These are phyloP conservation scores for Zoysia pacifica DNA, from an alignment of 176 grass and related monocot species.

Conservation along the genomic window DNA sequence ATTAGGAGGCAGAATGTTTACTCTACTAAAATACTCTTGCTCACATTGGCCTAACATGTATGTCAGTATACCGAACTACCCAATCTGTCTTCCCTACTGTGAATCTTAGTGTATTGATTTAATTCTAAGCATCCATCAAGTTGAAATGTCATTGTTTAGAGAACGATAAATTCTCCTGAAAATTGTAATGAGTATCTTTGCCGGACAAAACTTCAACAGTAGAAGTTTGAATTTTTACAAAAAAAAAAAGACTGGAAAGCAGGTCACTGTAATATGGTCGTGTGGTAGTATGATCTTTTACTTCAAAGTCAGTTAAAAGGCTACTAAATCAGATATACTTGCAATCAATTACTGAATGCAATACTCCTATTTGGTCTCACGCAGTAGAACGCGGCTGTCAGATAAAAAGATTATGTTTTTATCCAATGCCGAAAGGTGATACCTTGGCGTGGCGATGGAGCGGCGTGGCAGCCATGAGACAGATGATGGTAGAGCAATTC, in stretches of 20 bases:
- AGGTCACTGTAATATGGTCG: background rate
- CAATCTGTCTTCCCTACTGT: background rate
- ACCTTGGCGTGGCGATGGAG: constrained; percentile 91
- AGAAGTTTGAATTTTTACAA: background rate
- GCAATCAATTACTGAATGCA: background rate
- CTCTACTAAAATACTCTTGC: background rate
- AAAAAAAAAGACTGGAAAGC: background rate
- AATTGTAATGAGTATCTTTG: background rate
- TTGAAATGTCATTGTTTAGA: background rate
- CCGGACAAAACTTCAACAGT: background rate
- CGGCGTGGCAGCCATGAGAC: constrained; percentile 91
- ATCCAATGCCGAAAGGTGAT: constrained; percentile 5
- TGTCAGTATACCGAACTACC: background rate
- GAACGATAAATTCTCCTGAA: background rate
- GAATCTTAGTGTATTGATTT: background rate
- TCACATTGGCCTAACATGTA: background rate
- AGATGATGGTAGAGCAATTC: constrained; percentile 97
- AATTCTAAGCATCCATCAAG: background rate
- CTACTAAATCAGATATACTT: background rate
- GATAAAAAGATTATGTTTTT: background rate
- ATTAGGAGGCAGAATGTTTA: background rate
- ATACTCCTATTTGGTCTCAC: background rate
- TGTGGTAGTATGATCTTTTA: background rate
- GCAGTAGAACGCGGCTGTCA: background rate
- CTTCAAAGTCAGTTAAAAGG: background rate